Base-by-base conservation (phyloP, 805 yeast genomes). In the Naumovozyma baii region DNA sequence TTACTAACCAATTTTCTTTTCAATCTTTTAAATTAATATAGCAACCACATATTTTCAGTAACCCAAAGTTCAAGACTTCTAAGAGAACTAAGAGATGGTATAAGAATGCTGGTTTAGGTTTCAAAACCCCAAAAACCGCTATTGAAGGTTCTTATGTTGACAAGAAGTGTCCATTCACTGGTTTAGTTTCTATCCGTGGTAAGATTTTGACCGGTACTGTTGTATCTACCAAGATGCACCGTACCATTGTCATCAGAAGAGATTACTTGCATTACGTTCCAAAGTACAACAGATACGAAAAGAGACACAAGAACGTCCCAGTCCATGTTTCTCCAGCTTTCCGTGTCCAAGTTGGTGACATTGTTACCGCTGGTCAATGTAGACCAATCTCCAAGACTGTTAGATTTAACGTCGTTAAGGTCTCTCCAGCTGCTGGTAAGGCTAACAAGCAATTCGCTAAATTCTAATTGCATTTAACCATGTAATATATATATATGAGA, bases 1-100 rank as follows among this genome's bases (percentile, higher is more conserved):
- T n/a, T n/a, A n/a, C n/a, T n/a, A n/a, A n/a, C n/a, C n/a, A n/a
- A n/a, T n/a, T n/a, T n/a, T n/a, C n/a, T 7, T 22, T 22, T 22
- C 26, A 22, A 22, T 22, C 26, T 22, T 22, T 22, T n/a, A 37
- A 45, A 36, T 39, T 18, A 14, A 34, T 42, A 52, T 66, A 85
- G 99, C 99, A 92, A 85, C 98, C 97, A 70, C 98, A 92, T 81
- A 90, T 92, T 81, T 92, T 92, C 95, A 88, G 87, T 78, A 92
- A 92, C 90, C 87, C 97, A 81, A 92, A 92, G 86, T 81, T 96
- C 65, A 88, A 86, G 88, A 95, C 94, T 70, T 79, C 78, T 86
- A 84, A 84, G 76, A 80, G 88, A 78, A 83, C 95, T 82, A 92
- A 92, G 92, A 92, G 99, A 86, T 92, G 99, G 99, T 88, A 80